Base-by-base conservation (phyloP, 2,329 filamentous ascomycete genomes). In the Cryphonectria nitschkei region DNA sequence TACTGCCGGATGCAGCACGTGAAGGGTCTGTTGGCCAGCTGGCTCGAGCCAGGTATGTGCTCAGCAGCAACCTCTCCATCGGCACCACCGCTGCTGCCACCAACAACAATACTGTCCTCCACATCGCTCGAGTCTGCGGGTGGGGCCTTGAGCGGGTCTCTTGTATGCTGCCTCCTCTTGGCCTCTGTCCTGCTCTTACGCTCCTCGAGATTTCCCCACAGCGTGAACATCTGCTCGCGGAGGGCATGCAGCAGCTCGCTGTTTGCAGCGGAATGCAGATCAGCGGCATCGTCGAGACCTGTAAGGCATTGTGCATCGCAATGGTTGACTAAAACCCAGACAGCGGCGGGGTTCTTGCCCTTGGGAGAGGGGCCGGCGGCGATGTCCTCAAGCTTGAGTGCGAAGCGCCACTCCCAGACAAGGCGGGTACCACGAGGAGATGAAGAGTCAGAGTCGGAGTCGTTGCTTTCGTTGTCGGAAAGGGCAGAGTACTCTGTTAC, bases 191-290 rank as follows among this genome's bases (percentile, higher is more conserved):
- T 78, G 2, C 76, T 76, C 77, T 92, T 93, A 64, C 83, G 79
- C 77, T 97, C 93, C 77, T 95, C 90, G 1, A 98, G 83, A 72
- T 97, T 88, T 1, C 95, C 95, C 95, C 95, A 98, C 1, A 98
- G 84, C 50, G 89, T 82, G 77, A 91, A 95, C 69, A 98, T 83
- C 75, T 87, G 90, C 75, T 97, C 88, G 66, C 88, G 87, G 5
- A 98, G 81, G 8, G 79, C 73, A 3, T 76, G 78, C 0, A 96
- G 81, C 1, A 81, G 76, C 0, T 79, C 67, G 2, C 80, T 75
- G 60, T 60, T 52, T 13, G 22, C 50, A 61, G 92, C 82, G n/a
- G 80, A 77, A 29, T 85, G 86, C 46, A 97, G 84, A 78, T 89
- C 89, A 60, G 41, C 79, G 1, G 87, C 87, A 67, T 88, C 83